Percentiles rank a stretch among this genome's conserved stretches.
phyloP scores from a whole-genome alignment of 345 rosid species.

The Hypericum androsaemum region DNA sequence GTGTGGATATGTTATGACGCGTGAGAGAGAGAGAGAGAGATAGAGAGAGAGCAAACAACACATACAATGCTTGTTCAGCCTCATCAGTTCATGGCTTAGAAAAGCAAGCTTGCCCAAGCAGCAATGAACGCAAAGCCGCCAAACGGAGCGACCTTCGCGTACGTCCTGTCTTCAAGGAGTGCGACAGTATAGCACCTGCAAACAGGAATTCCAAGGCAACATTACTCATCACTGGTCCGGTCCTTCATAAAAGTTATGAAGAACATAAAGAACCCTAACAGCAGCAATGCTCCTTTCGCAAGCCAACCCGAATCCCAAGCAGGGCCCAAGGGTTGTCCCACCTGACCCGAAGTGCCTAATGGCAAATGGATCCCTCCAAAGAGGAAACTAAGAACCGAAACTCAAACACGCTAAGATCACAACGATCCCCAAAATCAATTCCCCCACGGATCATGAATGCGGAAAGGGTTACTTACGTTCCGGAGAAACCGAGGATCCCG shows the following conservation, averaged over 20 bases:
- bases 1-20: too few species aligned
- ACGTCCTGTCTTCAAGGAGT: conserved; percentile 68
- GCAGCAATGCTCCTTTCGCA: too few species aligned
- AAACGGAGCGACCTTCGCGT: conserved; percentile 66
- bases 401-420: too few species aligned
- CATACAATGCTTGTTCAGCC: too few species aligned
- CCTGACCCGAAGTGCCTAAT: too few species aligned
- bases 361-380: too few species aligned
- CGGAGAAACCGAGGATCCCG: conserved; percentile 76
- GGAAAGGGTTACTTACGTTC: conserved; percentile 57
- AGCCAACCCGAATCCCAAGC: too few species aligned
- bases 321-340: too few species aligned
- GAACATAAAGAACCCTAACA: too few species aligned
- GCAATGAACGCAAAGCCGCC: conserved; percentile 83
- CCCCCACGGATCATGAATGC: conserved; percentile 1
- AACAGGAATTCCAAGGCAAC: background rate
- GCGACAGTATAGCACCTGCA: conserved; percentile 85
- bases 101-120: conserved; percentile 79
- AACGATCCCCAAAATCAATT: background rate
- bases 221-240: background rate
- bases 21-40: too few species aligned
- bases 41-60: too few species aligned
- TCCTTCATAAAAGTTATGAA: background rate
- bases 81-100: conserved; percentile 19
- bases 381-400: too few species aligned